Conservation (phyloP, 2,329 filamentous ascomycete species). For the Penicillium freii region DNA sequence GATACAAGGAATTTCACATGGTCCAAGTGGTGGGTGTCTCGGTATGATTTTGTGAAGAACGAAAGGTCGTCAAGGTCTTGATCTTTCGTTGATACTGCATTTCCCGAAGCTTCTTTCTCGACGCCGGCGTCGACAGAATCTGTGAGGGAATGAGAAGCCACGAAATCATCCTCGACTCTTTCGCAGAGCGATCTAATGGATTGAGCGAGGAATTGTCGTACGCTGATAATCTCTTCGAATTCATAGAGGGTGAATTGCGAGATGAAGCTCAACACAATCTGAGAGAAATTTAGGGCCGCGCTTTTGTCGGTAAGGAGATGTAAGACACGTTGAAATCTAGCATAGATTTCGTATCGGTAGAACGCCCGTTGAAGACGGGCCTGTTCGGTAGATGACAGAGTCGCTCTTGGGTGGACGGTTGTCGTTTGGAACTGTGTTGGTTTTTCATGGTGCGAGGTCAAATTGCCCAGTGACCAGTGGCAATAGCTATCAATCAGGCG, state of each 20-base stretch:
- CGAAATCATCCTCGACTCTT: background rate
- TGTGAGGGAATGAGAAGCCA: background rate
- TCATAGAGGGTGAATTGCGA: background rate
- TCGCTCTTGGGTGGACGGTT: background rate
- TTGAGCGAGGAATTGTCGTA: conserved; percentile 1
- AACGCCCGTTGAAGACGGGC: conserved; percentile 1
- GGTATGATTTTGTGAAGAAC: background rate
- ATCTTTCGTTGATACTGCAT: background rate
- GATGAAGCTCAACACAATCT: background rate
- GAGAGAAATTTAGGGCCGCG: background rate
- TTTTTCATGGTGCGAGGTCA: background rate
- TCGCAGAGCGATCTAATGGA: background rate
- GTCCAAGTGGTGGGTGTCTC: background rate
- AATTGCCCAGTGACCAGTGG: background rate
- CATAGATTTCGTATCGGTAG: conserved; percentile 2
- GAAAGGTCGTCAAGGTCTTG: background rate
- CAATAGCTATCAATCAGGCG: background rate
- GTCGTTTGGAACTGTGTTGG: background rate
- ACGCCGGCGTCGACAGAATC: no score
- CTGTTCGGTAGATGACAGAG: background rate
- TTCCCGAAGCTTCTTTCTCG: background rate
- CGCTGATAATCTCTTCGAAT: conserved; percentile 1
- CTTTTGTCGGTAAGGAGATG: background rate
- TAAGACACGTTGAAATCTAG: background rate
- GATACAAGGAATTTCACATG: background rate